Evolutionary conservation across 2,329 filamentous ascomycete species (phyloP).

Genomic region (Malbranchea cinnamomea): DNA sequence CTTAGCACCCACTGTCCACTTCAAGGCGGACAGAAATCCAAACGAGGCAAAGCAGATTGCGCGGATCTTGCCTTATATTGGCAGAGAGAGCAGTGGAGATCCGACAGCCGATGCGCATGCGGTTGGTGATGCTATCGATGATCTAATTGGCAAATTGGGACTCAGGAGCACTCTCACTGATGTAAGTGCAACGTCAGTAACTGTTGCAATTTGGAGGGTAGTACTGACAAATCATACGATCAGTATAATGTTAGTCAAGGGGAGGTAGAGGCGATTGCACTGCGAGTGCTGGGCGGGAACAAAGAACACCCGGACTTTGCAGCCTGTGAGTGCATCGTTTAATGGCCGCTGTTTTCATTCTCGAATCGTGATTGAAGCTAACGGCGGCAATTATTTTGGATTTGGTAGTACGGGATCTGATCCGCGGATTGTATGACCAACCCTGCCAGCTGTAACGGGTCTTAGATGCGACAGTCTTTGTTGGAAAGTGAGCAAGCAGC

Average conservation of each 20-base stretch:
- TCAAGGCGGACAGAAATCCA: slow-evolving; percentile 6
- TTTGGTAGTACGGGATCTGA: no score
- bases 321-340: slow-evolving; percentile 8
- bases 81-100: slow-evolving; percentile 11
- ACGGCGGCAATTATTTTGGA: no score
- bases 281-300: slow-evolving; percentile 6
- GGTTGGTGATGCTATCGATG: slow-evolving; percentile 6
- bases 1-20: slow-evolving; percentile 8
- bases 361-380: no score
- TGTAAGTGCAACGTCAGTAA: slow-evolving; percentile 2
- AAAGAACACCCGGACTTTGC: slow-evolving; percentile 6
- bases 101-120: slow-evolving; percentile 6
- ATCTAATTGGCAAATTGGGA: slow-evolving; percentile 5
- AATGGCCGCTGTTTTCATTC: no score
- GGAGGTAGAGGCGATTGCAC: slow-evolving; percentile 7
- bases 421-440: no score
- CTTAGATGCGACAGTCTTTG: no score
- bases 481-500: no score
- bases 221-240: not conserved
- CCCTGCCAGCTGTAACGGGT: no score
- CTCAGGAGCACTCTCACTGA: slow-evolving; percentile 6
- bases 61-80: slow-evolving; percentile 13
- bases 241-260: slow-evolving; percentile 8
- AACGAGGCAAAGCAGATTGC: slow-evolving; percentile 12
- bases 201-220: not conserved